These are phyloP conservation scores for Starmerella tilneyi DNA, from an alignment of 805 yeast species.

Conservation along the genomic window DNA sequence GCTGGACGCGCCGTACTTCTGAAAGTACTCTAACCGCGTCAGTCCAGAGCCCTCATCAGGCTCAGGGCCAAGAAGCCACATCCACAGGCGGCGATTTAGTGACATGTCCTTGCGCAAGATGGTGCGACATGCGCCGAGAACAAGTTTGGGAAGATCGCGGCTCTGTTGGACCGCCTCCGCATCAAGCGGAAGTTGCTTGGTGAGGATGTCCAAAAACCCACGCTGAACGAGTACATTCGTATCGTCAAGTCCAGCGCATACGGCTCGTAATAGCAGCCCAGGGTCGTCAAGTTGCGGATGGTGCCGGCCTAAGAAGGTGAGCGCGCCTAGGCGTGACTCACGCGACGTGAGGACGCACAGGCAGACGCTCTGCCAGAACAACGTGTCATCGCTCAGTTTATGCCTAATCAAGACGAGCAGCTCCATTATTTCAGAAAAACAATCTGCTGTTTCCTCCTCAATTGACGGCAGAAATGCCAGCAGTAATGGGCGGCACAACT, in stretches of 20 bases:
- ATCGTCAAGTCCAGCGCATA: constrained; percentile 58
- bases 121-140: constrained; percentile 50
- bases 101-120: constrained; percentile 86
- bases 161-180: constrained; percentile 42
- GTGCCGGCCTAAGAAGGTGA: constrained; percentile 51
- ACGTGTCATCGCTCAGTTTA: constrained; percentile 52
- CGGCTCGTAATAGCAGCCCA: constrained; percentile 65
- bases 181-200: constrained; percentile 55
- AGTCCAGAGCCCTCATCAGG: constrained; percentile 25
- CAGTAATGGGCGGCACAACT: constrained; percentile 57
- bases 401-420: constrained; percentile 51
- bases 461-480: constrained; percentile 74
- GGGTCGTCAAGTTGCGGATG: constrained; percentile 51
- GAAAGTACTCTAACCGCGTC: constrained; percentile 47
- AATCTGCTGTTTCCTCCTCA: constrained; percentile 86
- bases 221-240: constrained; percentile 65
- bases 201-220: constrained; percentile 75
- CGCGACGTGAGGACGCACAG: constrained; percentile 64
- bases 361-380: constrained; percentile 81
- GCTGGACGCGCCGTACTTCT: constrained; percentile 42
- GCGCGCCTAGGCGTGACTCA: constrained; percentile 74
- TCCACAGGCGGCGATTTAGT: constrained; percentile 85
- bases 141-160: constrained; percentile 47
- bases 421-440: constrained; percentile 49
- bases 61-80: constrained; percentile 82